Evolutionary conservation across 805 yeast genomes (phyloP).

Genomic region (Wickerhamomyces queroliae): DNA sequence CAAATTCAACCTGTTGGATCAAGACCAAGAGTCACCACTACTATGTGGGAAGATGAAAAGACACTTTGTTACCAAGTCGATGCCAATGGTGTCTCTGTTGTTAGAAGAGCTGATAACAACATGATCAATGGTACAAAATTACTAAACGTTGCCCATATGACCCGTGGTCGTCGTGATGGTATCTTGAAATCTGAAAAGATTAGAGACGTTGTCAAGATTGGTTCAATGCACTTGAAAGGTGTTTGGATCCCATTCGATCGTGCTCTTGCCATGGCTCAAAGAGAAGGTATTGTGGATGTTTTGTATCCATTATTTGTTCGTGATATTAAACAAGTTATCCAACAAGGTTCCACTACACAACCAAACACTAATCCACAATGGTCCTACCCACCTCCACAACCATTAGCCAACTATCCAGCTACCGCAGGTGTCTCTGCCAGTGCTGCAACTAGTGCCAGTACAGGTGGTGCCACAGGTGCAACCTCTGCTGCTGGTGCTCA

Average conservation of each 20-base stretch:
- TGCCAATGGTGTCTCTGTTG: conserved; percentile 74
- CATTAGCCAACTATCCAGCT: not conserved
- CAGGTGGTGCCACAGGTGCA: not conserved
- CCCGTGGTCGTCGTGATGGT: conserved; percentile 84
- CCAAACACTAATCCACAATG: conserved; percentile 18
- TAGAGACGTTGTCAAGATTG: conserved; percentile 78
- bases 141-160: conserved; percentile 80
- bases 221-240: conserved; percentile 84
- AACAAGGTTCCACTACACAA: conserved; percentile 28
- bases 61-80: conserved; percentile 83
- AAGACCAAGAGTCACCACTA: conserved; percentile 65
- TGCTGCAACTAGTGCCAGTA: not conserved
- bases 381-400: conserved; percentile 4
- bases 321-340: conserved; percentile 52
- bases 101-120: conserved; percentile 78
- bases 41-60: conserved; percentile 89
- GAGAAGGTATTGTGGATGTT: conserved; percentile 65
- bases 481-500: not conserved
- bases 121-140: conserved; percentile 84
- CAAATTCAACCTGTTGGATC: conserved; percentile 26
- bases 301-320: conserved; percentile 67
- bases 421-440: not conserved
- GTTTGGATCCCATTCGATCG: conserved; percentile 89
- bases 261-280: conserved; percentile 75
- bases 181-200: conserved; percentile 71